Base-by-base conservation (phyloP, 208 protist genomes). In the Zelonia costaricensis region DNA sequence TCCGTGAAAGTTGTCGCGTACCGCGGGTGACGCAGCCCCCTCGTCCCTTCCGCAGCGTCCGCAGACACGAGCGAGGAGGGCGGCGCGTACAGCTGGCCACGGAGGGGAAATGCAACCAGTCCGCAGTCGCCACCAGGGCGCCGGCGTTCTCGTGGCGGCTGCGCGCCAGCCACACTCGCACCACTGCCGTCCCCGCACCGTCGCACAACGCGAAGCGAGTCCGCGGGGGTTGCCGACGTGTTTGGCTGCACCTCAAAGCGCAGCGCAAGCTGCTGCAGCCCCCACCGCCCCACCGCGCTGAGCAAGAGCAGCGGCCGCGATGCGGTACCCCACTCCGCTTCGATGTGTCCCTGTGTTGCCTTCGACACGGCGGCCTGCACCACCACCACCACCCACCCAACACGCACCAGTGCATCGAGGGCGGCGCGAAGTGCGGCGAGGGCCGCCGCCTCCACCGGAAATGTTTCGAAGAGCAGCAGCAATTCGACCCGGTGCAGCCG, bases 211-310 rank as follows among this genome's bases (percentile, higher is more conserved):
- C 56, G 68, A 43, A 75, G 51, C 22, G 10, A 22, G 7, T 28
- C 16, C 15, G 28, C 46, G 5, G 54, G 64, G 0, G 74, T 81
- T 20, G 36, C 43, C 4, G 51, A 10, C 9, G 76, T 77, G 72
- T 84, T 81, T 16, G 80, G 77, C n/a, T 74, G 30, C 28, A 76
- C 56, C 10, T 68, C 45, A 44, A 85, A 88, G 46, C 74, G 61
- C 58, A 90, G 38, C 12, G 73, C 60, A 25, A 93, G 69, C 62
- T 86, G 76, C 48, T 52, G 74, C 49, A 90, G 56, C 5, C 56
- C 72, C 64, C 71, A 76, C 42, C 70, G 57, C 8, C 82, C 86
- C 23, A 93, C 70, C 0, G 78, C 53, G 23, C 65, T 64, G 30
- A 81, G 63, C 23, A 90, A 43, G 6, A 93, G 36, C 31, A 88